These are phyloP conservation scores for Gardenia jasminoides DNA, from an alignment of 257 asterid genomes.

Conservation along the genomic window DNA sequence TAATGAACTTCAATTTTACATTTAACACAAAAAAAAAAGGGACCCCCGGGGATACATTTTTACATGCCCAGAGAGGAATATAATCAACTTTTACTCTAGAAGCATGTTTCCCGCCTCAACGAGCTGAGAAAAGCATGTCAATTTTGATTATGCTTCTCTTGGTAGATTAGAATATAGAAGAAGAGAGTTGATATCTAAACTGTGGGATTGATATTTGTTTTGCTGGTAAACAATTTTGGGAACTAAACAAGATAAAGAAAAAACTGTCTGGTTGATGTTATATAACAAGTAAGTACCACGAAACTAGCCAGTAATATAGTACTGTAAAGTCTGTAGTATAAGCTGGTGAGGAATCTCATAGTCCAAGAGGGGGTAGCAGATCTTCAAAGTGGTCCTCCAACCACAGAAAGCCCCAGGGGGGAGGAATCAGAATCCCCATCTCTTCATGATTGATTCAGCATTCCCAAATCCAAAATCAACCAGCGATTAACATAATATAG, in stretches of 20 bases:
- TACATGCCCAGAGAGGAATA: background rate
- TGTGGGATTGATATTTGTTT: no score
- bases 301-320: no score
- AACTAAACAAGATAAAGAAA: background rate
- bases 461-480: conserved; percentile 24
- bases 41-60: no score
- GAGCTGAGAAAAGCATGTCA: no score
- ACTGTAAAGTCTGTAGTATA: no score
- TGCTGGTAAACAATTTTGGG: background rate
- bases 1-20: background rate
- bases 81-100: background rate
- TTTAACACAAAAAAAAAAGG: background rate
- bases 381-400: conserved; percentile 27
- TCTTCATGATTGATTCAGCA: conserved; percentile 27
- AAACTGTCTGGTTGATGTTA: background rate
- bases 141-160: no score
- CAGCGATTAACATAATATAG: conserved; percentile 5
- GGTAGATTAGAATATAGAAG: no score
- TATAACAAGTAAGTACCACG: no score
- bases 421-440: conserved; percentile 19
- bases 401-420: background rate
- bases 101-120: no score
- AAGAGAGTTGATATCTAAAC: no score
- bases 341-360: background rate
- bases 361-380: background rate